Base-by-base conservation (phyloP, 2,329 filamentous ascomycete genomes). In the Sporothrix mexicana region DNA sequence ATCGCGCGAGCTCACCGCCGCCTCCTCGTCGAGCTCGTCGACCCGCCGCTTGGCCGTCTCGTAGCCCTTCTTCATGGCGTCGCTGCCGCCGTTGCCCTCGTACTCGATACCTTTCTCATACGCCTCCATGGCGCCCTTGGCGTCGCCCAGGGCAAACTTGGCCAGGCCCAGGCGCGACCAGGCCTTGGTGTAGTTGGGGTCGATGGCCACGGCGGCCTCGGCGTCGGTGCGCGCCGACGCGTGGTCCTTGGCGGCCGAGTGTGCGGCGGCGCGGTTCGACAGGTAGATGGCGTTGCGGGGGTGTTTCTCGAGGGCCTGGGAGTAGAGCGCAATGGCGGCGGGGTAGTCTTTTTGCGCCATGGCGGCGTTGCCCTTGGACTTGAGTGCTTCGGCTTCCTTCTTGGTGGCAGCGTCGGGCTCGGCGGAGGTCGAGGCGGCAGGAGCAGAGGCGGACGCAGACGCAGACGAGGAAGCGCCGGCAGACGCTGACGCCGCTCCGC, bases 51-150 rank as follows among this genome's bases (percentile, higher is more conserved):
- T 96, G 70, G 95, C 95, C 17, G 96, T 98, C 88, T 98, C 95
- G 80, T 89, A 96, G 23, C 96, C 96, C 84, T 95, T 97, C 87
- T 94, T 95, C 96, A 98, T 98, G 74, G 95, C 94, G 17, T 98
- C 95, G 77, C 93, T 97, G 74, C 96, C 96, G 71, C 96, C 96
- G 79, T 91, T 96, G 69, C 96, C 95, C 83, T 99, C 96, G 76
- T 94, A 89, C 80, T 97, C 93, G 80, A 99, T 98, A 70, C 96
- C 96, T 81, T 93, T 89, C 82, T 91, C 85, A 84, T 99, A 99
- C 20, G 96, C 96, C 78, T 98, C 95, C 91, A 98, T 97, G 76
- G 93, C 92, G 68, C 94, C 96, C 83, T 92, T 91, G 72, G 94
- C 92, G 79, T 99, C 95, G 47, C 95, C 95, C 69, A 98, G 88